Evolutionary conservation across 257 asterid species (phyloP).

Genomic region (Gentiana dahurica): DNA sequence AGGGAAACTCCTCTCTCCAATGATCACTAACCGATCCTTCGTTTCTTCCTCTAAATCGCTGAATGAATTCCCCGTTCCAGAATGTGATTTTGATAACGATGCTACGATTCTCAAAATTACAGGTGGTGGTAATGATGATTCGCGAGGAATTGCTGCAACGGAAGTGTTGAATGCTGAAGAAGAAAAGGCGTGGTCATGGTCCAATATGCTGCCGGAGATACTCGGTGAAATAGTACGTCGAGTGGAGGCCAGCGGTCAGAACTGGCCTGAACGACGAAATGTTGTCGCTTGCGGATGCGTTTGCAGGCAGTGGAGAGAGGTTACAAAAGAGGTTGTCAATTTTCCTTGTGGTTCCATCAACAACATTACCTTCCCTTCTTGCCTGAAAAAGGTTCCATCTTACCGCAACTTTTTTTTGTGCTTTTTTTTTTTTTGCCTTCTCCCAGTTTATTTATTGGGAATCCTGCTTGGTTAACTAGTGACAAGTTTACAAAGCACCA

Average conservation of each 20-base stretch:
- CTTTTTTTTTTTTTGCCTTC: neutral
- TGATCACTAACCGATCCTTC: conserved; percentile 53
- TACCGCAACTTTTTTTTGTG: too few relatives aligned
- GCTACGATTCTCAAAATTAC: neutral
- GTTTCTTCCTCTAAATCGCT: conserved; percentile 40
- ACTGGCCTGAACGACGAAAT: conserved; percentile 82
- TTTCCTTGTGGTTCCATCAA: conserved; percentile 27
- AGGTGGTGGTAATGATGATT: conserved; percentile 10
- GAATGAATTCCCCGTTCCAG: conserved; percentile 25
- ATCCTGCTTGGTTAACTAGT: too few relatives aligned
- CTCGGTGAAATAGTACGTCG: conserved; percentile 62
- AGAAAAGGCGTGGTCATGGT: conserved; percentile 35
- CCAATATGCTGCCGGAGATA: conserved; percentile 73
- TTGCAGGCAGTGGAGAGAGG: conserved; percentile 84
- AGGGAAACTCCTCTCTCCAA: conserved; percentile 56
- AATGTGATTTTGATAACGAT: conserved; percentile 6
- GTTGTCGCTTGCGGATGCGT: conserved; percentile 91
- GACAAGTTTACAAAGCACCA: too few relatives aligned
- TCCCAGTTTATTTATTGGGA: too few relatives aligned
- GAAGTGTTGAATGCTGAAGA: conserved; percentile 15
- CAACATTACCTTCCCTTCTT: conserved; percentile 74
- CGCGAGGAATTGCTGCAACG: conserved; percentile 12
- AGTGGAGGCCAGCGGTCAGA: conserved; percentile 61
- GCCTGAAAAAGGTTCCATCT: conserved; percentile 61
- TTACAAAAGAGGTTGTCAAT: conserved; percentile 59